Base-by-base conservation (phyloP, 176 grass and related monocot species). In the Rhynchospora tenuis region DNA sequence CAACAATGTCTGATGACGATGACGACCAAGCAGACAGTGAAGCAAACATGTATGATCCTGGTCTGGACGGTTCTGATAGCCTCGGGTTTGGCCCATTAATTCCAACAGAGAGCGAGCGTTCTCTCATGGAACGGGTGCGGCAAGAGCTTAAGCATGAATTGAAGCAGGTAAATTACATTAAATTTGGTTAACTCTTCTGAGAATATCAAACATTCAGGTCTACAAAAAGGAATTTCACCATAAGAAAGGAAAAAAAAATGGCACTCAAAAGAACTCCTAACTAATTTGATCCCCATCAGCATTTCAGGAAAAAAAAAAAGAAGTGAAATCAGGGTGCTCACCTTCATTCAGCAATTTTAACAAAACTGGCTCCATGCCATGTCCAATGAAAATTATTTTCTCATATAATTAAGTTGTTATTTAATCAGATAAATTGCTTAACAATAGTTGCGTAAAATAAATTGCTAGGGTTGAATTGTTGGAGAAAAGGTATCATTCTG, bases 81-180 rank as follows among this genome's bases (percentile, higher is more conserved):
- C 84, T 88, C 50, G 91, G 91, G 15, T 93, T 88, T 33, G 91
- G 91, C 11, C 88, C 88, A 23, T 82, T 86, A 54, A 61, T 90
- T 88, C 91, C 88, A 19, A 93, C 91, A 29, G 91, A 93, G 79
- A 93, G 91, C 31, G 91, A 93, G 80, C 79, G 91, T 9, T 93
- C 91, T 16, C 57, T 93, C 14, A 90, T 93, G 91, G 88, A 93
- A 80, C 88, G 91, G 77, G 91, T 93, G 43, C 88, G 91, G 22
- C 91, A 93, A 88, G 91, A 93, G 66, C 86, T 93, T 31, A 93
- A 90, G 83, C 91, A 90, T 38, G 91, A 93, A 47, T 65, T 93
- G 22, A 93, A 93, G 67, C 91, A 93, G 85, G 91, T 90, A 73
- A 17, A 42, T 16, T 80, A 24, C 10, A 19, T 33, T 10, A 14